phyloP scores from a whole-genome alignment of 345 rosid genomes.

The Arabidopsis suecica region DNA sequence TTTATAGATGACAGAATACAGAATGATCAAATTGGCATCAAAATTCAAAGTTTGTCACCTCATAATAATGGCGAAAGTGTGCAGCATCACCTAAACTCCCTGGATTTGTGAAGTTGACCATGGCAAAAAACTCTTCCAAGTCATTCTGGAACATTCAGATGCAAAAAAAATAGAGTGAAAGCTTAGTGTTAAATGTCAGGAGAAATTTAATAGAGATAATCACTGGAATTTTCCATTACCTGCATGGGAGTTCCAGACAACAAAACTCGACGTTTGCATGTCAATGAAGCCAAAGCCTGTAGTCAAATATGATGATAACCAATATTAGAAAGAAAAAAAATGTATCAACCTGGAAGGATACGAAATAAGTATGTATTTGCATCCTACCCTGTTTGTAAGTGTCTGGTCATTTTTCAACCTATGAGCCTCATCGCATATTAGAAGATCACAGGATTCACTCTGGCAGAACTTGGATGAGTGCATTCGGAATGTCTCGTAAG shows the following conservation, averaged over 20 bases:
- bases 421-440: conserved; percentile 99
- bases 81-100: conserved; percentile 90
- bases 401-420: conserved; percentile 97
- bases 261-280: conserved; percentile 89
- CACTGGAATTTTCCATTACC: conserved; percentile 52
- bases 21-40: conserved; percentile 9
- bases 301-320: conserved; percentile 30
- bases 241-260: conserved; percentile 99
- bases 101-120: conserved; percentile 98
- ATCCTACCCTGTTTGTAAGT: conserved; percentile 83
- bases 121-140: conserved; percentile 96
- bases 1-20: conserved; percentile 16
- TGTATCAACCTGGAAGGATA: conserved; percentile 19
- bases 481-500: conserved; percentile 98
- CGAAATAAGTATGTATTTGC: conserved; percentile 32
- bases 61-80: conserved; percentile 88
- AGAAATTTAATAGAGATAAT: not conserved
- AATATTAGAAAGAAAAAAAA: conserved; percentile 22
- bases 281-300: conserved; percentile 91
- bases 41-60: conserved; percentile 55
- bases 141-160: conserved; percentile 71
- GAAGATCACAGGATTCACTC: conserved; percentile 87
- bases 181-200: conserved; percentile 10
- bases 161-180: conserved; percentile 6
- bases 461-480: conserved; percentile 86